Percentiles rank a stretch among this genome's conserved stretches.
Conservation (phyloP, 164 flowering plant species). For the Malania oleifera region DNA sequence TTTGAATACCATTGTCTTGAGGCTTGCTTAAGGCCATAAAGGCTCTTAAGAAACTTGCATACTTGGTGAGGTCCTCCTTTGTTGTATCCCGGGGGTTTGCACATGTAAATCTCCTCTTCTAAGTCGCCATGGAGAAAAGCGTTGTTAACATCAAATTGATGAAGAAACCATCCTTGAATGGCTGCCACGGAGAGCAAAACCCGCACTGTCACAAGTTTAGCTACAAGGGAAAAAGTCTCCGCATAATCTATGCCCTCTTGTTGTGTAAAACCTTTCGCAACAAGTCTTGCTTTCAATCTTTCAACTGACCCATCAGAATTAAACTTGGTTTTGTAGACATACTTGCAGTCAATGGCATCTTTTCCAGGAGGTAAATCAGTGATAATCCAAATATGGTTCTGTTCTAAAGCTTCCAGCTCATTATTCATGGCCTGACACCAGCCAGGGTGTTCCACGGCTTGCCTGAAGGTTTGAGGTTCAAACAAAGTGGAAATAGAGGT, state of each 20-base stretch:
- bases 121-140: slow-evolving; percentile 1
- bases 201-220: neutral
- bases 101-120: neutral
- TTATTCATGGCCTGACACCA: neutral
- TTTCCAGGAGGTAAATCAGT: neutral
- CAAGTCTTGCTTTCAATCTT: slow-evolving; percentile 3
- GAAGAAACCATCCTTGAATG: neutral
- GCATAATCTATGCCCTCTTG: neutral
- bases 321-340: slow-evolving; percentile 3
- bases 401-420: neutral
- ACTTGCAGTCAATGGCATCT: neutral
- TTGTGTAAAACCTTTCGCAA: slow-evolving; percentile 1
- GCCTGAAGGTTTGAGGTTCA: neutral
- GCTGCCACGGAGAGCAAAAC: neutral
- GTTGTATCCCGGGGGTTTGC: neutral
- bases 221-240: slow-evolving; percentile 1
- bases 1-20: too few relatives aligned
- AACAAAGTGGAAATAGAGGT: neutral
- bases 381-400: neutral
- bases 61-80: slow-evolving; percentile 1
- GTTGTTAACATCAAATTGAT: slow-evolving; percentile 2
- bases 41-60: neutral
- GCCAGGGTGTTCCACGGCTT: neutral
- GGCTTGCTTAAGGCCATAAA: too few relatives aligned
- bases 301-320: neutral